Evolutionary conservation across 345 rosid genomes (phyloP).

Genomic region (Heritiera fomes): DNA sequence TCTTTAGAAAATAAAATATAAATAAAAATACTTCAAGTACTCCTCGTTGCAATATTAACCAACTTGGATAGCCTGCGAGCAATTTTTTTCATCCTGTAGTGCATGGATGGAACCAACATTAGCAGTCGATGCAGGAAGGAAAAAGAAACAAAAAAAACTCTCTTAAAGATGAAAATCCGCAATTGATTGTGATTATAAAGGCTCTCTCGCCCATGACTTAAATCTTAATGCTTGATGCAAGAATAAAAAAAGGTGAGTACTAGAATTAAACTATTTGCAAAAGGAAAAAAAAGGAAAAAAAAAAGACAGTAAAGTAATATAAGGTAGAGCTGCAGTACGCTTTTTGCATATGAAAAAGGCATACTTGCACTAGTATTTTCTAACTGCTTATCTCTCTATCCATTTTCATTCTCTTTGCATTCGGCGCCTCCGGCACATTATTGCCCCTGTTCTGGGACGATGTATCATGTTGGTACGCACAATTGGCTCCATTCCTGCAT

Average conservation of each 20-base stretch:
- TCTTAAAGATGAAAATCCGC: constrained; percentile 10
- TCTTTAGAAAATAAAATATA: no score
- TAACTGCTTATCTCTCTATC: constrained; percentile 83
- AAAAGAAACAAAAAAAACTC: not conserved
- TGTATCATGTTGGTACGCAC: constrained; percentile 79
- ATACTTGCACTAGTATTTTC: constrained; percentile 16
- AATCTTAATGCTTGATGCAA: constrained; percentile 4
- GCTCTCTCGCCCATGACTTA: constrained; percentile 11
- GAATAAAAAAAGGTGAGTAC: not conserved
- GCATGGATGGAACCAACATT: not conserved
- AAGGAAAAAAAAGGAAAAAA: constrained; percentile 4
- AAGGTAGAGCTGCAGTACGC: constrained; percentile 20
- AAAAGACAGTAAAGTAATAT: constrained; percentile 10
- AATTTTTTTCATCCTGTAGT: not conserved
- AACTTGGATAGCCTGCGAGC: not conserved
- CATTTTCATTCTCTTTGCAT: constrained; percentile 84
- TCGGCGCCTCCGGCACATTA: constrained; percentile 52
- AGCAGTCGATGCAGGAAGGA: no score
- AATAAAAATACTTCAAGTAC: no score
- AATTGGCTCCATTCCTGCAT: constrained; percentile 84
- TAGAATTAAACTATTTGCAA: constrained; percentile 19
- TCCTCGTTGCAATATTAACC: no score
- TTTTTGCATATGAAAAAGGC: constrained; percentile 23
- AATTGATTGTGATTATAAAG: constrained; percentile 15
- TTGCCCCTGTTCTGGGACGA: constrained; percentile 52